Evolutionary conservation across 129 eudicot genomes (phyloP).

Genomic region (Gnaphalium uliginosum): DNA sequence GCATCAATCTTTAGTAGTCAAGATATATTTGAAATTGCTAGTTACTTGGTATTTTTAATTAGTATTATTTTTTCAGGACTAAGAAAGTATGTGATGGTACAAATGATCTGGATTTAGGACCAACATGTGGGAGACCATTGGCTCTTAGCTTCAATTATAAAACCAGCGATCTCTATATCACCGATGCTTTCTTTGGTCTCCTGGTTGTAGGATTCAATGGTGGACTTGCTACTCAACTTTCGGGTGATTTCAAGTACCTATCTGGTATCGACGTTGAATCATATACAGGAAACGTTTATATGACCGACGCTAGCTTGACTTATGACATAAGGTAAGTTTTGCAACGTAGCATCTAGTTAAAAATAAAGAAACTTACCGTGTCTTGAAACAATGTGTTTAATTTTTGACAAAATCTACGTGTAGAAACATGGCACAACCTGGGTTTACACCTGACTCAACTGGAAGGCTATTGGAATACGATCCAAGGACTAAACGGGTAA

Average conservation of each 20-base stretch:
- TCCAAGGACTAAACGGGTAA: slow-evolving; percentile 25
- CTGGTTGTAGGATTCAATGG: slow-evolving; percentile 38
- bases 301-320: slow-evolving; percentile 33
- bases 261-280: slow-evolving; percentile 33
- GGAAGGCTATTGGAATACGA: slow-evolving; percentile 32
- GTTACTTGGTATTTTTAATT: background rate
- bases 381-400: background rate
- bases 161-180: slow-evolving; percentile 35
- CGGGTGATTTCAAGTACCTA: slow-evolving; percentile 23
- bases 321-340: slow-evolving; percentile 22
- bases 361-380: background rate
- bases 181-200: slow-evolving; percentile 37
- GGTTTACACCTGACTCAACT: slow-evolving; percentile 34
- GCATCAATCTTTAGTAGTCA: background rate
- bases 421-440: slow-evolving; percentile 27
- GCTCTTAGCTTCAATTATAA: slow-evolving; percentile 43
- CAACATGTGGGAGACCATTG: slow-evolving; percentile 40
- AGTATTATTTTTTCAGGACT: slow-evolving; percentile 30
- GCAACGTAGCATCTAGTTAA: background rate
- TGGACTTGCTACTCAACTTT: slow-evolving; percentile 36
- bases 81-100: slow-evolving; percentile 42
- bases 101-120: slow-evolving; percentile 32
- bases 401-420: slow-evolving; percentile 7
- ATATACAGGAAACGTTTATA: slow-evolving; percentile 26
- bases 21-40: background rate